A percentile compares a stretch with the other conserved stretches of the same genome.
These are phyloP conservation scores for Carex myosuroides DNA, from an alignment of 176 grass and related monocot species.

Conservation along the genomic window DNA sequence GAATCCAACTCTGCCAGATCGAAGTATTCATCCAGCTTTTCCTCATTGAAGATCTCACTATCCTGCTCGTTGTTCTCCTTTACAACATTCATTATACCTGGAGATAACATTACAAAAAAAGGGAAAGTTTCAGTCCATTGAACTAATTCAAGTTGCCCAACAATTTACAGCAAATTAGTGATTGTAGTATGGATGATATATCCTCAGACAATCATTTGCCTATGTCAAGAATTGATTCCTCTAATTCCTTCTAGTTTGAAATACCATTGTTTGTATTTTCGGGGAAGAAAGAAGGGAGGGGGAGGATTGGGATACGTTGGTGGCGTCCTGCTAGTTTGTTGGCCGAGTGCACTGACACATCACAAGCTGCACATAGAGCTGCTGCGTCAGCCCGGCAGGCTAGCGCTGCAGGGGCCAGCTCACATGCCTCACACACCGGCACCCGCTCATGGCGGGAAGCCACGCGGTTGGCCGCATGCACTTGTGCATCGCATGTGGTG, in stretches of 20 bases:
- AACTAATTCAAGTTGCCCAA: neutral
- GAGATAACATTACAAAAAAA: neutral
- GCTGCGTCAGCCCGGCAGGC: slow-evolving; percentile 42
- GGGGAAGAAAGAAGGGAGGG: slow-evolving; percentile 8
- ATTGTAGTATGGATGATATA: neutral
- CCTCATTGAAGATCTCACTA: slow-evolving; percentile 21
- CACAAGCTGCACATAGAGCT: slow-evolving; percentile 44
- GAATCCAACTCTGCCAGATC: slow-evolving; percentile 58
- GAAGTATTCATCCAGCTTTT: slow-evolving; percentile 52
- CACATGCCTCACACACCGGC: slow-evolving; percentile 48
- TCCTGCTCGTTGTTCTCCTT: neutral
- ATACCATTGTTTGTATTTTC: slow-evolving; percentile 6
- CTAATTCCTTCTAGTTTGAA: neutral
- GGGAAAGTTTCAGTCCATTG: neutral
- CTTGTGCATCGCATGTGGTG: slow-evolving; percentile 41
- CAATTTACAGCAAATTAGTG: neutral
- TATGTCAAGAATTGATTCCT: neutral
- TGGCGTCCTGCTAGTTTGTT: slow-evolving; percentile 57
- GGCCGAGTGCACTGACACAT: slow-evolving; percentile 54
- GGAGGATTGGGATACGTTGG: slow-evolving; percentile 38
- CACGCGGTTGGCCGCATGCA: slow-evolving; percentile 54
- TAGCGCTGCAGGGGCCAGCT: slow-evolving; percentile 33
- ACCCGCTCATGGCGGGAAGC: slow-evolving; percentile 66
- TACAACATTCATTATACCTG: neutral
- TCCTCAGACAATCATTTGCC: neutral